Evolutionary conservation across 2,329 filamentous ascomycete species (phyloP), one percentile per base, ranked within the genome.

Genomic region (Colletotrichum lini): DNA sequence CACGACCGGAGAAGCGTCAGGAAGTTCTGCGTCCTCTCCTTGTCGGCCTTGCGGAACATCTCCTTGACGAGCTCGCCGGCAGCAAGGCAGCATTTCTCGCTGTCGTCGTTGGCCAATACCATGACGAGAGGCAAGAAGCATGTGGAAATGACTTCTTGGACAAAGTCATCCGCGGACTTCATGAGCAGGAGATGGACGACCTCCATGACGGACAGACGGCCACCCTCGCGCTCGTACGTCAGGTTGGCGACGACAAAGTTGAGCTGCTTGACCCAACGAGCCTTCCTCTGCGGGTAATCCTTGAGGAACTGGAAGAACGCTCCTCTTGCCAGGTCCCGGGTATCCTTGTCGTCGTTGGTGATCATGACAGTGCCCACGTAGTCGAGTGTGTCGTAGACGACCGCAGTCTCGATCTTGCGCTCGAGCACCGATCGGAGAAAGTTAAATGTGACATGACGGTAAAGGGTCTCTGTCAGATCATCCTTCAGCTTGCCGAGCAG

Each of bases 301-400:
- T 95, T 90, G 67, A 99, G 85, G 83, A 99, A 99, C 75, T 98
- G 94, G 80, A 98, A 93, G 81, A 97, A 99, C 16, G 94, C 93
- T 23, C 94, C 94, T 67, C 96, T 89, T 16, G 96, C 95, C 47
- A 97, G 86, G 79, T 98, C 94, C 63, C 96, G 90, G 2, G 96
- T 96, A 74, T 93, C 91, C 75, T 93, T 93, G 75, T 97, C 95
- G 73, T 98, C 94, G 78, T 98, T 98, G 54, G 93, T 98, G 67
- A 99, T 93, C 95, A 98, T 98, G 80, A 98, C 93, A 4, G 90
- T 92, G 57, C 94, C 94, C 40, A 97, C 92, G 76, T 95, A 92
- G 79, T 99, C 96, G 73, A 98, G 89, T 10, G 93, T 92, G 78
- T 98, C 96, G 79, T 99, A 99, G 40, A 99, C 91, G 52, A 93